Percentiles rank a stretch among this genome's conserved stretches.
Evolutionary conservation across 805 yeast species (phyloP).

Genomic region (Blastobotrys mokoenaii): DNA sequence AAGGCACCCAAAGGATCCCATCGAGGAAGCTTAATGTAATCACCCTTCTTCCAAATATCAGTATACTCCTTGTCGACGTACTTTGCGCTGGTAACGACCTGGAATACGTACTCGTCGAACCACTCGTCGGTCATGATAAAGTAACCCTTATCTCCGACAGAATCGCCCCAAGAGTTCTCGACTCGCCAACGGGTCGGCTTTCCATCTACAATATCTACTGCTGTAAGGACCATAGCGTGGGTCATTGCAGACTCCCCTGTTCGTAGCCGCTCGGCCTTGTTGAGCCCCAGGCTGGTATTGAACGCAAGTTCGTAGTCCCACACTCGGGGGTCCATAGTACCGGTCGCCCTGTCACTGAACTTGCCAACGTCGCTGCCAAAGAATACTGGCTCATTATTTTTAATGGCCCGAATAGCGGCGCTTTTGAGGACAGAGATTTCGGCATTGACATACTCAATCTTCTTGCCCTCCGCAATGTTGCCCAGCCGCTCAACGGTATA

Average conservation of each 20-base stretch:
- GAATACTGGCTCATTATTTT: conserved; percentile 70
- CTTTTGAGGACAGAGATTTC: conserved; percentile 51
- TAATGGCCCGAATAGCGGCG: conserved; percentile 58
- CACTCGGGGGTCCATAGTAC: conserved; percentile 63
- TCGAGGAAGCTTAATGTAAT: conserved; percentile 57
- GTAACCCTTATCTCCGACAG: conserved; percentile 57
- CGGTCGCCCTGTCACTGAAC: conserved; percentile 52
- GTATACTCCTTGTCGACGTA: conserved; percentile 42
- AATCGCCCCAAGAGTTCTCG: conserved; percentile 72
- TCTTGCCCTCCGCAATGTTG: conserved; percentile 57
- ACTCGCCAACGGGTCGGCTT: conserved; percentile 61
- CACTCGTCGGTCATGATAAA: conserved; percentile 65
- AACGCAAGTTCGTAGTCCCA: conserved; percentile 57
- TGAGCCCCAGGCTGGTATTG: conserved; percentile 34
- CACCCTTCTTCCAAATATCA: too few species aligned
- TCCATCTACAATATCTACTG: conserved; percentile 56
- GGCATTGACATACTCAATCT: conserved; percentile 65
- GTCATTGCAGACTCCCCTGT: conserved; percentile 74
- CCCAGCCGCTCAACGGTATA: conserved; percentile 68
- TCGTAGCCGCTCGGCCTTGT: conserved; percentile 60
- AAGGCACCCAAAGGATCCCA: conserved; percentile 79
- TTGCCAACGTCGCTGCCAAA: conserved; percentile 85
- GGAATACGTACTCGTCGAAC: conserved; percentile 66
- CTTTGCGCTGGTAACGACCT: conserved; percentile 52
- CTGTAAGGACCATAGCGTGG: conserved; percentile 84